Percentiles rank a stretch among this genome's conserved stretches.
phyloP scores from a whole-genome alignment of 208 protist genomes.

The Crithidia fasciculata region DNA sequence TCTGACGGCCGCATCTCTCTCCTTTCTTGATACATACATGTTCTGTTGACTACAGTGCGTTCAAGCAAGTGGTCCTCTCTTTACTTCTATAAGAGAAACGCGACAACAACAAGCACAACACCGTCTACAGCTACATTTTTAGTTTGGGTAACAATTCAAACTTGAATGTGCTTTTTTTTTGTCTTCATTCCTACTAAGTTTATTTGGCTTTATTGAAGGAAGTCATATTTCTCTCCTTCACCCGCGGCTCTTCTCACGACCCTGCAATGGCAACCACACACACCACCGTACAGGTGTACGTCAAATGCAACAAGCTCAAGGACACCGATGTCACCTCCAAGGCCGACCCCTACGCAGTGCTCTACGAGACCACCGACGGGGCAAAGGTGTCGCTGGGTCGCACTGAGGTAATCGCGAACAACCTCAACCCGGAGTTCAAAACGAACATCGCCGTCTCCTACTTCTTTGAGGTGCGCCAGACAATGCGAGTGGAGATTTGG shows the following conservation, averaged over 20 bases:
- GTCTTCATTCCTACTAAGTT: no score
- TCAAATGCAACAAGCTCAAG: slow-evolving; percentile 7
- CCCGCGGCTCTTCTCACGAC: background rate
- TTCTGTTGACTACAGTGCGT: no score
- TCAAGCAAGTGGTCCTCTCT: no score
- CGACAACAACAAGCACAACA: no score
- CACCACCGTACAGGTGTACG: slow-evolving; percentile 3
- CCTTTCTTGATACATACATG: no score
- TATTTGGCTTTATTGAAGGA: no score
- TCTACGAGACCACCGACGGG: slow-evolving; percentile 5
- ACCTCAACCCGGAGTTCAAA: slow-evolving; percentile 49
- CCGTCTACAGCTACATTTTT: no score
- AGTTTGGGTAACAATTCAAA: no score
- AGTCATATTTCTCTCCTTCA: no score
- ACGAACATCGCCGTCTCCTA: slow-evolving; percentile 27
- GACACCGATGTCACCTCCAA: slow-evolving; percentile 7
- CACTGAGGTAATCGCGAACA: slow-evolving; percentile 25
- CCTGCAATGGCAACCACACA: background rate
- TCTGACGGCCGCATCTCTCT: no score
- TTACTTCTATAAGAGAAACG: no score
- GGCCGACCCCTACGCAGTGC: slow-evolving; percentile 1
- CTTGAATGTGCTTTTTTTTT: no score
- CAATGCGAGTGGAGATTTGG: slow-evolving; percentile 26
- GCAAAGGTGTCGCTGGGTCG: background rate
- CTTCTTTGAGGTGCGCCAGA: slow-evolving; percentile 50